Evolutionary conservation across 305 asterid genomes (phyloP), one percentile per base, ranked within the genome.

Genomic region (Withania somnifera): DNA sequence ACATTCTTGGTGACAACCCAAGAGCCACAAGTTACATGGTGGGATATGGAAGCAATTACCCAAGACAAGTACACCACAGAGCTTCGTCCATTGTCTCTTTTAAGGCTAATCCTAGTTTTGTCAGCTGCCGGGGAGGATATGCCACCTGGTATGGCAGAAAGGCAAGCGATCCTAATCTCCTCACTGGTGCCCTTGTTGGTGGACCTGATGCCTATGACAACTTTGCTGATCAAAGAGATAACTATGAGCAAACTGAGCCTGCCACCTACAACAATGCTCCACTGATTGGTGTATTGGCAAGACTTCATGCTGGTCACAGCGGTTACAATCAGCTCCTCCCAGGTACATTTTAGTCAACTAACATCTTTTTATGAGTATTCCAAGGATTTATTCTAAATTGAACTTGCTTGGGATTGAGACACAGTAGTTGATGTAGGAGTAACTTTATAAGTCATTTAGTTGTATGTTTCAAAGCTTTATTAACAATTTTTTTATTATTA

Each of bases 21-120:
- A 91, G 99, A 73, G 99, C 97, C 38, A 96, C 99, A 50, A 96
- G 99, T 87, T 96, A 94, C 92, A 92, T 96, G 98, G 98, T 94
- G 45, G 99, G 99, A 50, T 96, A 96, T 58, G 99, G 99, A n/a
- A 94, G 80, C 91, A 96, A 92, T 45, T 94, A 84, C 84, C 99
- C 99, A 0, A 84, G 77, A 84, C 95, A 96, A 88, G 98, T 96
- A 81, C 99, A 94, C 89, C 99, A 96, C 87, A 87, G 99, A 87
- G 99, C 87, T 36, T 91, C 99, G 6, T 96, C 99, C 42, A 96
- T 96, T 71, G 97, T 96, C 17, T 96, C 99, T 8, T 86, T 91
- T 80, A 96, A 96, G 87, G 89, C 68, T n/a, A 89, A 96, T 80
- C 87, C 92, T 3, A 61, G 91, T 1, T 94, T 93, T 56, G 93